Evolutionary conservation across 139 green algal species (phyloP).

Genomic region (Coelastrella sp.): DNA sequence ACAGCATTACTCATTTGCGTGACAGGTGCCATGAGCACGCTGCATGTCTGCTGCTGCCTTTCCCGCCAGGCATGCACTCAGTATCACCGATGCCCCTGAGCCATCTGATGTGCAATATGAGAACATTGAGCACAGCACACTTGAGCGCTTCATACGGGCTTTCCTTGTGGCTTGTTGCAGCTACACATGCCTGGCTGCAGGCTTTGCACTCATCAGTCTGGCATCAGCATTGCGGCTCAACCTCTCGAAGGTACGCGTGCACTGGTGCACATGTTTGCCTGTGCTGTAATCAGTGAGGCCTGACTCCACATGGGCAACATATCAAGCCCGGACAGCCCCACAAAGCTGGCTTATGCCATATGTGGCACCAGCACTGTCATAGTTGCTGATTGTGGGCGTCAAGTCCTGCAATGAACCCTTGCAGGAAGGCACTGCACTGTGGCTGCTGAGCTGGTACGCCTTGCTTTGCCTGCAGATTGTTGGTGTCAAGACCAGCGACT

Average conservation of each 20-base stretch:
- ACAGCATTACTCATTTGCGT: not conserved
- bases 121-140: slow-evolving; percentile 51
- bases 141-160: not conserved
- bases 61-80: slow-evolving; percentile 40
- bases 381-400: no score
- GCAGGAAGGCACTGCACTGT: not conserved
- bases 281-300: no score
- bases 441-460: not conserved
- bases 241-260: not conserved
- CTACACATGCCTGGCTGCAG: slow-evolving; percentile 37
- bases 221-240: slow-evolving; percentile 23
- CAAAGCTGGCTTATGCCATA: no score
- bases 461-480: not conserved
- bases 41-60: not conserved
- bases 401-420: no score
- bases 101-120: slow-evolving; percentile 56
- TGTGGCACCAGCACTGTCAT: no score
- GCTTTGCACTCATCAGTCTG: slow-evolving; percentile 54
- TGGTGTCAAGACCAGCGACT: not conserved
- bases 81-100: slow-evolving; percentile 41
- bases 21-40: not conserved
- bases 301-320: no score
- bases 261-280: no score
- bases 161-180: not conserved
- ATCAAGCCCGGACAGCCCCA: no score